phyloP scores from a whole-genome alignment of 495 filamentous ascomycete species.

The Aspergillus haitiensis region DNA sequence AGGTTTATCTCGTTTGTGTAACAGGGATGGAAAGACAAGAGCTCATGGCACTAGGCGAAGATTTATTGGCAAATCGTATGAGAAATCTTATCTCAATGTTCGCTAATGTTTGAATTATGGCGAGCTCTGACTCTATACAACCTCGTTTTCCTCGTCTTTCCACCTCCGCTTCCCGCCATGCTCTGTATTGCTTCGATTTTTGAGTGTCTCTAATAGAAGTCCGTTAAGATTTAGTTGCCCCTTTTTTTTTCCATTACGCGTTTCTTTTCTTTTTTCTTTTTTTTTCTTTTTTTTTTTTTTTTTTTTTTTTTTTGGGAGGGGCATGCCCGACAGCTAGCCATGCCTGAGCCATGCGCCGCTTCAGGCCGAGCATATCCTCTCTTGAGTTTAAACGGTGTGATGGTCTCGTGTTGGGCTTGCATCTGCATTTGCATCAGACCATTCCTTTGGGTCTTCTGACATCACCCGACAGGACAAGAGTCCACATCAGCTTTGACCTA shows the following conservation, averaged over 20 bases:
- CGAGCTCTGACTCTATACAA: neutral
- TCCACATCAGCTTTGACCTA: neutral
- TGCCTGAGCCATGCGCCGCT: neutral
- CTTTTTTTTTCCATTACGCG: neutral
- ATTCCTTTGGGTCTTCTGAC: conserved; percentile 3
- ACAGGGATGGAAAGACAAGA: conserved; percentile 4
- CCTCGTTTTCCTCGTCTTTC: neutral
- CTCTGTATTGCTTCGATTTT: neutral
- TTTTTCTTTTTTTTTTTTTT: neutral
- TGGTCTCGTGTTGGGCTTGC: neutral
- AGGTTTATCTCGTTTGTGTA: conserved; percentile 5
- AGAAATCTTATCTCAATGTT: conserved; percentile 17
- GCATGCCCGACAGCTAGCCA: neutral
- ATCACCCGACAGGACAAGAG: neutral
- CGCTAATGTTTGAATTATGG: neutral
- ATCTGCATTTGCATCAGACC: neutral
- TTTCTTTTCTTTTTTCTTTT: neutral
- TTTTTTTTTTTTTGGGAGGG: neutral
- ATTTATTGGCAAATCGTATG: conserved; percentile 5
- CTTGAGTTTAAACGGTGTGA: neutral
- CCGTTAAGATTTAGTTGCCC: neutral
- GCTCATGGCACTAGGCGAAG: conserved; percentile 1
- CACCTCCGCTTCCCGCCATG: neutral
- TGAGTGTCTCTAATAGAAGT: too few species aligned
- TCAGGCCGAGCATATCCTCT: too few species aligned